Conservation (phyloP, 2,329 filamentous ascomycete species). For the Periconia sp. region DNA sequence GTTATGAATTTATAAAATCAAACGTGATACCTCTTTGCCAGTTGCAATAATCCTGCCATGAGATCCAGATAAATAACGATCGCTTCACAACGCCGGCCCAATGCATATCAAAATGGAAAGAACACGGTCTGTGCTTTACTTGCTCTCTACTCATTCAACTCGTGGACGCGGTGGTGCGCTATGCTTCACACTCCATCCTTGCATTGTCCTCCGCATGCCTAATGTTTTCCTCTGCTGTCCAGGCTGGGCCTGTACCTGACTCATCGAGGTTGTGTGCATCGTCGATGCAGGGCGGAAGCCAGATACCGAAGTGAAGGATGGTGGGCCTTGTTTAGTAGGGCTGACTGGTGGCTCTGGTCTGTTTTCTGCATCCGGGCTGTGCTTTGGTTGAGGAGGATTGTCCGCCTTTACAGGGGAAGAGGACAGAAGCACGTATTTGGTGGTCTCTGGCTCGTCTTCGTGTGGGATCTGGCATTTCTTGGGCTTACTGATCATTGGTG, state of each 20-base stretch:
- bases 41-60: no score
- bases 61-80: no score
- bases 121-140: no score
- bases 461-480: no score
- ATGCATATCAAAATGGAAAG: background rate
- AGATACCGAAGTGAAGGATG: constrained; percentile 4
- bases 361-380: constrained; percentile 11
- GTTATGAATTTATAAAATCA: no score
- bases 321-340: constrained; percentile 12
- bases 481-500: constrained; percentile 42
- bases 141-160: constrained; percentile 1
- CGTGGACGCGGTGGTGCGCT: constrained; percentile 38
- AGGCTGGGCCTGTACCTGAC: constrained; percentile 27
- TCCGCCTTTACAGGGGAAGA: constrained; percentile 50
- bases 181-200: constrained; percentile 56
- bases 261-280: constrained; percentile 53
- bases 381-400: background rate
- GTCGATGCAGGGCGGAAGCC: constrained; percentile 47
- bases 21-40: no score
- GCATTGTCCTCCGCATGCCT: constrained; percentile 57
- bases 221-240: constrained; percentile 52
- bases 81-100: background rate
- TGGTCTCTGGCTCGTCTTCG: constrained; percentile 23
- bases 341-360: constrained; percentile 11
- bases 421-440: constrained; percentile 57